phyloP scores from a whole-genome alignment of 768 basidiomycete species.

The Mycena epipterygia region DNA sequence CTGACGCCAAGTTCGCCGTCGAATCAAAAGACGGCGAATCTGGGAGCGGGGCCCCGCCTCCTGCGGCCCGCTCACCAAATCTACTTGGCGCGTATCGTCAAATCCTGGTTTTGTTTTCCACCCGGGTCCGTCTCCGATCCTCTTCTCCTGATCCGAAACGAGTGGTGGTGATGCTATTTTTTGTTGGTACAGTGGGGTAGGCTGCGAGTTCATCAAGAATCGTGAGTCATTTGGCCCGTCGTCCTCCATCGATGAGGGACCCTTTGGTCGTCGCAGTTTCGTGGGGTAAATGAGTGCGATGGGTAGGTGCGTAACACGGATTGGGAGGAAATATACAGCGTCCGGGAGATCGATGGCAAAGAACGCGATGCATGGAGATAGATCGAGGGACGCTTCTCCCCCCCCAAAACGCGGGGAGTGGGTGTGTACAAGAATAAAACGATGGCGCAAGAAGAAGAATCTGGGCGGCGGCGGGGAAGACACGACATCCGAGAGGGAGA shows the following conservation, averaged over 20 bases:
- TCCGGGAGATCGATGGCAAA: neutral
- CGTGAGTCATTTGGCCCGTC: slow-evolving; percentile 18
- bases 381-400: slow-evolving; percentile 16
- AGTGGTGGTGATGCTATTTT: neutral
- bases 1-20: slow-evolving; percentile 12
- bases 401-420: slow-evolving; percentile 14
- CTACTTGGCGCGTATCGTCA: slow-evolving; percentile 28
- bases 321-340: slow-evolving; percentile 4
- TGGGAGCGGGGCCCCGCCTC: slow-evolving; percentile 20
- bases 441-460: slow-evolving; percentile 17
- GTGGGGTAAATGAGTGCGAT: slow-evolving; percentile 26
- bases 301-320: slow-evolving; percentile 8
- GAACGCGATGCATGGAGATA: slow-evolving; percentile 19
- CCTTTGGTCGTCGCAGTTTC: slow-evolving; percentile 17
- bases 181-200: slow-evolving; percentile 29
- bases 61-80: slow-evolving; percentile 18
- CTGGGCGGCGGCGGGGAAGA: slow-evolving; percentile 16
- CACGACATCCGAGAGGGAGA: slow-evolving; percentile 11
- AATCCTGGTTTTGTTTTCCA: slow-evolving; percentile 14
- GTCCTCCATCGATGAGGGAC: slow-evolving; percentile 24
- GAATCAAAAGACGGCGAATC: slow-evolving; percentile 2
- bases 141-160: slow-evolving; percentile 2
- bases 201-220: slow-evolving; percentile 34
- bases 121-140: neutral
- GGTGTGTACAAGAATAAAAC: slow-evolving; percentile 23